A percentile compares a stretch with the other conserved stretches of the same genome.
Evolutionary conservation across 352 stramenopile species (phyloP).

Genomic region (Globisporangium abappressorium): DNA sequence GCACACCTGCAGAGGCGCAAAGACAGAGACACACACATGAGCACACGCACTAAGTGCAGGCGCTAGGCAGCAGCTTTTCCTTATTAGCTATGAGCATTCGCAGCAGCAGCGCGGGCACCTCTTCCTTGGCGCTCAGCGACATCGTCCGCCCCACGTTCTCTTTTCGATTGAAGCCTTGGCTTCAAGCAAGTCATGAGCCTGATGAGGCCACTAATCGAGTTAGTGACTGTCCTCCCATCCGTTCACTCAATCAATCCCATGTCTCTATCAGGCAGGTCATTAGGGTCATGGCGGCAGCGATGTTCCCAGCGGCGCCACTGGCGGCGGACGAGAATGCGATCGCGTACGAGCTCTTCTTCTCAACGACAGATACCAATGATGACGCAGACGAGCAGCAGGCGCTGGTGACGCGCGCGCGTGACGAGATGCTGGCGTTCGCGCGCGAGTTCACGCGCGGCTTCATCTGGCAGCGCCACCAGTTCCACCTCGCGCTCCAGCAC

Average conservation of each 20-base stretch:
- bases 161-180: neutral
- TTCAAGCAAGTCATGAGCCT: neutral
- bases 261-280: neutral
- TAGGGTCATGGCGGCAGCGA: neutral
- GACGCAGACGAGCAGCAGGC: conserved; percentile 5
- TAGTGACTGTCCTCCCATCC: neutral
- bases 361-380: neutral
- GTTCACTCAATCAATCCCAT: neutral
- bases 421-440: conserved; percentile 25
- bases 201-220: neutral
- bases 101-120: conserved; percentile 25
- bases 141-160: conserved; percentile 17
- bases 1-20: conserved; percentile 50
- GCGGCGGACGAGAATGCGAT: conserved; percentile 18
- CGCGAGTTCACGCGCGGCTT: conserved; percentile 37
- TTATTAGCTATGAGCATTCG: neutral
- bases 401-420: conserved; percentile 15
- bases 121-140: conserved; percentile 54
- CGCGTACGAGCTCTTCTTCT: conserved; percentile 43
- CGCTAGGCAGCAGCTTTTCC: neutral
- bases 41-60: neutral
- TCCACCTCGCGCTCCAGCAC: conserved; percentile 30
- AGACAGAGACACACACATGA: neutral
- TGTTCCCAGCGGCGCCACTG: conserved; percentile 3
- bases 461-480: conserved; percentile 54